These are phyloP conservation scores for Fusarium mangiferae DNA, from an alignment of 2,329 filamentous ascomycete species.

Conservation along the genomic window DNA sequence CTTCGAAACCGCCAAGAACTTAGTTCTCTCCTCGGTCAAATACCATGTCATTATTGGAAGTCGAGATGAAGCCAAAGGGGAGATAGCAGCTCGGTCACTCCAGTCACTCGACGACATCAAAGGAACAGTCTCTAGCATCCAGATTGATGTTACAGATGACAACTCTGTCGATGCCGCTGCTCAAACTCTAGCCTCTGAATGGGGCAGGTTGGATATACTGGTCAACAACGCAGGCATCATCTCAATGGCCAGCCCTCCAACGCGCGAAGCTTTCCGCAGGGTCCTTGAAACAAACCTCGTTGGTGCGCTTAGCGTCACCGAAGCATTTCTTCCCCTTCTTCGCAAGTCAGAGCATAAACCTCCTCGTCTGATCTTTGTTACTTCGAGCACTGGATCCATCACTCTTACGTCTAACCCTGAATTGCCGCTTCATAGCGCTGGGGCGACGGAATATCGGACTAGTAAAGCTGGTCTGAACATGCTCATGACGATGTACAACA, in stretches of 20 bases:
- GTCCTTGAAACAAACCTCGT: conserved; percentile 13
- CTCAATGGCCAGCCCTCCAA: not conserved
- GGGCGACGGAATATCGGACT: not conserved
- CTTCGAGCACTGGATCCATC: conserved; percentile 10
- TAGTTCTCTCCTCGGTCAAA: not conserved
- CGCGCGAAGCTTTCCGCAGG: not conserved
- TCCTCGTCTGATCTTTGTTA: conserved; percentile 7
- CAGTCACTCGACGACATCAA: conserved; percentile 1
- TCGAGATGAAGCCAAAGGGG: conserved; percentile 8
- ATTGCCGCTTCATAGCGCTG: not conserved
- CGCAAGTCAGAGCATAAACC: conserved; percentile 4
- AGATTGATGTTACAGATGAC: conserved; percentile 10
- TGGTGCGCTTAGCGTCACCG: not conserved
- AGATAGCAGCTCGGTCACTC: not conserved
- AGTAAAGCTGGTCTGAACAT: conserved; percentile 21
- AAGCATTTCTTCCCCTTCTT: not conserved
- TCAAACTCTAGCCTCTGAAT: not conserved
- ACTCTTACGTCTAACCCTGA: not conserved
- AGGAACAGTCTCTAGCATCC: conserved; percentile 8
- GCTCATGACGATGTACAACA: conserved; percentile 3
- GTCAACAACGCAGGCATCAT: conserved; percentile 13
- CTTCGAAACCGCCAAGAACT: conserved; percentile 17
- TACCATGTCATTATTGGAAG: conserved; percentile 21
- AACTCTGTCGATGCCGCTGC: conserved; percentile 2
- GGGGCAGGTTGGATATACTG: conserved; percentile 14